These are phyloP conservation scores for Yarrowia alimentaria DNA, from an alignment of 805 yeast species.

Conservation along the genomic window DNA sequence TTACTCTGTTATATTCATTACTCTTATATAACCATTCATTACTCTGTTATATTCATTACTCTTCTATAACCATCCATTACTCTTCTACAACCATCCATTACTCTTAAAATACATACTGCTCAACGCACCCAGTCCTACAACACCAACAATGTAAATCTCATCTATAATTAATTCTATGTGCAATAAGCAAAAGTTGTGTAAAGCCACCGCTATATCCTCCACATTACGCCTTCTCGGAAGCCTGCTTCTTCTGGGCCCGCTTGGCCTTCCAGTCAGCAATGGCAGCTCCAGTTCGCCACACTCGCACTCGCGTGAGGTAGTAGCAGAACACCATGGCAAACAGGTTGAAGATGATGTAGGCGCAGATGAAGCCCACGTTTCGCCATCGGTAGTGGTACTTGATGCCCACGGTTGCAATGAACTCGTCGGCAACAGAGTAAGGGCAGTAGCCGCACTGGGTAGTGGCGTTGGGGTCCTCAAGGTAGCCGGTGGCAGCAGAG, in stretches of 20 bases:
- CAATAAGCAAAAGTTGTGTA: conserved; percentile 13
- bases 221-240: conserved; percentile 6
- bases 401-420: conserved; percentile 46
- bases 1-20: too few species aligned
- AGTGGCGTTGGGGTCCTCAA: conserved; percentile 51
- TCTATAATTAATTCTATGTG: conserved; percentile 9
- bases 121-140: too few species aligned
- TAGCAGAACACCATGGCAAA: conserved; percentile 36
- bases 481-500: conserved; percentile 52
- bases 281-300: conserved; percentile 28
- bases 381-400: conserved; percentile 58
- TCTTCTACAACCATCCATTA: too few species aligned
- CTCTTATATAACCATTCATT: too few species aligned
- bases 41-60: too few species aligned
- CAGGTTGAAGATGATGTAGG: conserved; percentile 56
- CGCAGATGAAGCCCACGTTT: conserved; percentile 62
- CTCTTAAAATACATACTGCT: too few species aligned
- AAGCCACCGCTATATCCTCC: conserved; percentile 4
- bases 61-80: too few species aligned
- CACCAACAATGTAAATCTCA: too few species aligned
- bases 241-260: conserved; percentile 18
- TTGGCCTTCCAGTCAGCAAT: conserved; percentile 25
- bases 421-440: conserved; percentile 44
- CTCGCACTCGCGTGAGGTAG: conserved; percentile 37
- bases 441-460: conserved; percentile 46